Percentiles rank a stretch among this genome's conserved stretches.
Evolutionary conservation across 371 early-diverging fungal species (phyloP).

Genomic region (Actinomucor elegans): DNA sequence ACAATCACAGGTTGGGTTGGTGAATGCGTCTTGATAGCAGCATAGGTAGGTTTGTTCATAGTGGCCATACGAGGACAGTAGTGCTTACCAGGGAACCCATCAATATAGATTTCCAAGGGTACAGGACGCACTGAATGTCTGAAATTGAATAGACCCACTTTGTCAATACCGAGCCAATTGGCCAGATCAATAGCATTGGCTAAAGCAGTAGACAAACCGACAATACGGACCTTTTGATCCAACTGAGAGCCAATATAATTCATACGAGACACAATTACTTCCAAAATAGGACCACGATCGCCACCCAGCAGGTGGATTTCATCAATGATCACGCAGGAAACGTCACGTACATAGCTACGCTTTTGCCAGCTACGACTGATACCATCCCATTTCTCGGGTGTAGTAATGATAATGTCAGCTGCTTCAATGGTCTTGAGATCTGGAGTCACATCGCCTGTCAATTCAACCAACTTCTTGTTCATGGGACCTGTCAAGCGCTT

Average conservation of each 20-base stretch:
- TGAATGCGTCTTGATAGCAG: constrained; percentile 91
- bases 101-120: constrained; percentile 94
- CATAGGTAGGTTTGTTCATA: constrained; percentile 96
- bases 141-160: constrained; percentile 91
- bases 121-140: constrained; percentile 94
- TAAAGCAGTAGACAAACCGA: constrained; percentile 97
- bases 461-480: constrained; percentile 86
- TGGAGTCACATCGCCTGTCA: constrained; percentile 97
- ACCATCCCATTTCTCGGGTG: constrained; percentile 99
- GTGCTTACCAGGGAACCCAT: constrained; percentile 94
- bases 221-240: constrained; percentile 81
- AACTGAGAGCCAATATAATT: constrained; percentile 84
- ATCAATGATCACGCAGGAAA: constrained; percentile 95
- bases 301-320: constrained; percentile 98
- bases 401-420: constrained; percentile 97
- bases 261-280: constrained; percentile 97
- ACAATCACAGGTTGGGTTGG: constrained; percentile 93
- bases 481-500: constrained; percentile 74
- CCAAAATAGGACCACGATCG: constrained; percentile 97
- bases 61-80: constrained; percentile 95
- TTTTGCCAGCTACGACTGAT: constrained; percentile 91
- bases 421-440: constrained; percentile 81
- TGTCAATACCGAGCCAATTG: constrained; percentile 92
- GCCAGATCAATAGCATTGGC: constrained; percentile 97
- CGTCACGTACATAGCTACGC: constrained; percentile 78